Conservation (phyloP, 495 filamentous ascomycete species). For the Penicillium mononematosum region DNA sequence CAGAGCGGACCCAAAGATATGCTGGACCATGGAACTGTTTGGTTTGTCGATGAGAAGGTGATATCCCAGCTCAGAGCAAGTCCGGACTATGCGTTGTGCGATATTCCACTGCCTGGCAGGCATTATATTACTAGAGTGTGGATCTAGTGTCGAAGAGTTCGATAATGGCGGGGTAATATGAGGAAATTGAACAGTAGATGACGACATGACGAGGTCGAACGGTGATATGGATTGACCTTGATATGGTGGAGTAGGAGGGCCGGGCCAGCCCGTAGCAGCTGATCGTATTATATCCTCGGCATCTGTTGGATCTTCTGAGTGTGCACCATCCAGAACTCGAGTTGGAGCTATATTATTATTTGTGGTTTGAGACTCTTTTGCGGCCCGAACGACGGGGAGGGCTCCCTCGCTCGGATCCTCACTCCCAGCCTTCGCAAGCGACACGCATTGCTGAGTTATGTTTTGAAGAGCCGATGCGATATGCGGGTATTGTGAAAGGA, state of each 20-base stretch:
- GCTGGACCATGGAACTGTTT: constrained; percentile 16
- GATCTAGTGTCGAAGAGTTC: constrained; percentile 11
- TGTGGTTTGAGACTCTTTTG: constrained; percentile 5
- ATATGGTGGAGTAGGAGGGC: constrained; percentile 23
- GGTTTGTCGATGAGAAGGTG: constrained; percentile 22
- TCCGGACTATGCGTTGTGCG: constrained; percentile 32
- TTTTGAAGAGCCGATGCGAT: constrained; percentile 44
- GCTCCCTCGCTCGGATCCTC: constrained; percentile 20
- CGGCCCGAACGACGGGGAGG: not conserved
- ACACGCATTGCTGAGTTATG: constrained; percentile 47
- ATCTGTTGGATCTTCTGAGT: constrained; percentile 2
- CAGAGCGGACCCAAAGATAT: constrained; percentile 28
- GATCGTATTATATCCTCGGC: constrained; percentile 5
- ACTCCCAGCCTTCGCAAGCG: constrained; percentile 37
- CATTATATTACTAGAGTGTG: constrained; percentile 10
- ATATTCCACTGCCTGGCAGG: constrained; percentile 22
- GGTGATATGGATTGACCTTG: constrained; percentile 27
- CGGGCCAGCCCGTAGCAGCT: not conserved
- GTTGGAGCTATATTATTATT: constrained; percentile 7
- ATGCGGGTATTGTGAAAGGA: constrained; percentile 35
- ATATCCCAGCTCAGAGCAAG: constrained; percentile 31
- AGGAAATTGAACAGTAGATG: constrained; percentile 16
- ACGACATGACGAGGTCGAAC: constrained; percentile 23
- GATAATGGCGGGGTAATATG: constrained; percentile 12
- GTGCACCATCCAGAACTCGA: not conserved